Conservation (phyloP, 2,329 filamentous ascomycete species). For the Verticillium dahliae region DNA sequence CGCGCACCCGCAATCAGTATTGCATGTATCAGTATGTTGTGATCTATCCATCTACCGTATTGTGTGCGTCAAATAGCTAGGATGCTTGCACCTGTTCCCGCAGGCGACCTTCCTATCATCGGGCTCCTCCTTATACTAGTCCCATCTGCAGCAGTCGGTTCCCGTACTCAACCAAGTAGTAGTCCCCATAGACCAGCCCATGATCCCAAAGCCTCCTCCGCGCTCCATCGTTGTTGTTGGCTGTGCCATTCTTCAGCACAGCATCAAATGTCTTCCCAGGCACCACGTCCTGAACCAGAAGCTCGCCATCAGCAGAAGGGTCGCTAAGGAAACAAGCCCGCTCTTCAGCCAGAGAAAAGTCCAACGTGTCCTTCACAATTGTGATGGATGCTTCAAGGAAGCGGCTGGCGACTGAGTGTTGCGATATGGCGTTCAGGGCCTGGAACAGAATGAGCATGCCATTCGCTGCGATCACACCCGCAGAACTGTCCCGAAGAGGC, state of each 20-base stretch:
- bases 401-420: slow-evolving; percentile 1
- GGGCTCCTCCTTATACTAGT: slow-evolving; percentile 6
- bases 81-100: neutral
- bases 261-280: slow-evolving; percentile 17
- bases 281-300: slow-evolving; percentile 4
- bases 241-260: slow-evolving; percentile 24
- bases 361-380: slow-evolving; percentile 11
- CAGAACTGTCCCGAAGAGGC: slow-evolving; percentile 20
- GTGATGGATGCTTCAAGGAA: slow-evolving; percentile 9
- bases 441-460: slow-evolving; percentile 30
- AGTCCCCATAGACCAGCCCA: slow-evolving; percentile 39
- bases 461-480: slow-evolving; percentile 30
- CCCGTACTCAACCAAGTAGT: slow-evolving; percentile 36
- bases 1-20: neutral
- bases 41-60: neutral
- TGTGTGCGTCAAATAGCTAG: neutral
- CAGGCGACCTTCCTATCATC: neutral
- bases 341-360: slow-evolving; percentile 16
- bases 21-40: neutral
- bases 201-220: slow-evolving; percentile 18
- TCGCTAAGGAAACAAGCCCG: slow-evolving; percentile 9
- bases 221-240: slow-evolving; percentile 21
- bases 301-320: neutral
- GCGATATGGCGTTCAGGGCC: slow-evolving; percentile 14
- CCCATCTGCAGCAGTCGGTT: slow-evolving; percentile 32